Base-by-base conservation (phyloP, 2,329 filamentous ascomycete species). In the Colletotrichum acutatum region DNA sequence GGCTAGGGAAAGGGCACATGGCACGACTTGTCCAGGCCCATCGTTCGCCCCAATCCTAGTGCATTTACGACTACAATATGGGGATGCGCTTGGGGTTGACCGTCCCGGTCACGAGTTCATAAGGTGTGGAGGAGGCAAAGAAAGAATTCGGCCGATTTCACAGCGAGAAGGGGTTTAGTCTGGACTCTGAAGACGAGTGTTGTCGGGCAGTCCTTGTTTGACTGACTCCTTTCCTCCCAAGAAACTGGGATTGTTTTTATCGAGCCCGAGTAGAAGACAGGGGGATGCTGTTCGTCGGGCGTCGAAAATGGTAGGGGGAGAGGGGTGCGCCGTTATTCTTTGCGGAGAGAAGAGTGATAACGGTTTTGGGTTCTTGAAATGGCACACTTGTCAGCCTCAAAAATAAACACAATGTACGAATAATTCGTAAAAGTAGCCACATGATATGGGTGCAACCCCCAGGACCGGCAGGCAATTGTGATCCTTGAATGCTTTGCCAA, bases 91-190 rank as follows among this genome's bases (percentile, higher is more conserved):
- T 72, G 58, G 53, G 59, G 24, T 69, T 59, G 42, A 49, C 42
- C 42, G 42, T 49, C 19, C 52, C 63, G 56, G 46, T 58, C 53
- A 60, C 57, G 57, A 60, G 57, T 11, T 37, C 16, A 42, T 7
- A 16, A 16, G 14, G 32, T 22, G 57, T 24, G 14, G 52, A 11
- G 8, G 34, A 5, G 22, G 14, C 11, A 7, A 24, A 32, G 53
- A 32, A 59, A 32, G 49, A 52, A 16, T 72, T 69, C 70, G 70
- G 70, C 66, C 59, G 70, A 60, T 64, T 72, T 61, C 68, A 28
- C 42, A 63, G 32, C 53, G 59, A 63, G 42, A 12, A 19, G 19
- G 54, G 37, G 2, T 3, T 42, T 7, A 24, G 5, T 14, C 26
- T 60, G 34, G 54, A 52, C 32, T 42, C 28, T 12, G 34, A n/a